These are phyloP conservation scores for Annulohypoxylon truncatum DNA, from an alignment of 2,329 filamentous ascomycete genomes.

Conservation along the genomic window DNA sequence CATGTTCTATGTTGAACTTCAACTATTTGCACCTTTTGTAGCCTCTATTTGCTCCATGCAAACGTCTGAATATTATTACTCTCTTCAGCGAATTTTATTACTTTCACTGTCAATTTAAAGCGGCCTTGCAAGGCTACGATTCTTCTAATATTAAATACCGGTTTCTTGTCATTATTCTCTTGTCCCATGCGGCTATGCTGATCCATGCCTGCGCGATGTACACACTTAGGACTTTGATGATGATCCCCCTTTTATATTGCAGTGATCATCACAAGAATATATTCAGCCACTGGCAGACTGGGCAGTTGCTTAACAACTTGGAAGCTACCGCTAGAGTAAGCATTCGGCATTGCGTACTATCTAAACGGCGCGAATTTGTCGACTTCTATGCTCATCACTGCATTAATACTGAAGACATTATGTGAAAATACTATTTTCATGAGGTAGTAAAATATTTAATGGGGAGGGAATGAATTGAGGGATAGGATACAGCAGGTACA, in stretches of 20 bases:
- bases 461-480: too few relatives aligned
- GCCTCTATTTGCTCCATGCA: background rate
- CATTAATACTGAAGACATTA: too few relatives aligned
- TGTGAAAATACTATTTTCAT: too few relatives aligned
- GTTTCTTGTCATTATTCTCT: background rate
- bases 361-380: background rate
- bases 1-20: background rate
- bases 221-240: constrained; percentile 17
- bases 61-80: background rate
- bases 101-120: background rate
- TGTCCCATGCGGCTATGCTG: background rate
- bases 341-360: background rate
- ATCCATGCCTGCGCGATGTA: constrained; percentile 2
- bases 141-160: background rate
- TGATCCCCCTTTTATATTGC: constrained; percentile 32
- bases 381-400: background rate
- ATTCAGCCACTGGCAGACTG: background rate
- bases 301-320: background rate
- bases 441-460: too few relatives aligned
- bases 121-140: background rate
- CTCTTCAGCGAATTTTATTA: background rate
- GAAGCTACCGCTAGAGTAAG: background rate
- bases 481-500: too few relatives aligned
- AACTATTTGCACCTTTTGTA: background rate
- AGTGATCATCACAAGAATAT: constrained; percentile 16